Evolutionary conservation across 192 early-diverging fungal species (phyloP).

Genomic region (Chytriomyces hyalinus): DNA sequence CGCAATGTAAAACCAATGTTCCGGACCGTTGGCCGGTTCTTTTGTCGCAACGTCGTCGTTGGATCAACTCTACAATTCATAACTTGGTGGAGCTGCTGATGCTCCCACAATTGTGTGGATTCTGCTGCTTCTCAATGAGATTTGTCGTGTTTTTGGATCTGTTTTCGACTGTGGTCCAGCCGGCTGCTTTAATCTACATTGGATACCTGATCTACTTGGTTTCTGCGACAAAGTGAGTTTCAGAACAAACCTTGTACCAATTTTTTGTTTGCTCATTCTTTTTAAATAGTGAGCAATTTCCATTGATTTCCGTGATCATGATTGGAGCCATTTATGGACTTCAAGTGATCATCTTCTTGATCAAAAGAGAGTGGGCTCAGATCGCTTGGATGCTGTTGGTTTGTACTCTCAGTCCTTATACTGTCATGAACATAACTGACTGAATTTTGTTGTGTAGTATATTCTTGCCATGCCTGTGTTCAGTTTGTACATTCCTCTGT

Average conservation of each 20-base stretch:
- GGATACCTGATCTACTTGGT: slow-evolving; percentile 70
- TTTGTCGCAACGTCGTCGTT: slow-evolving; percentile 97
- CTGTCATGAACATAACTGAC: not conserved
- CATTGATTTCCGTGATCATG: slow-evolving; percentile 86
- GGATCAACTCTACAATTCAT: slow-evolving; percentile 99
- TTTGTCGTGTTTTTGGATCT: slow-evolving; percentile 97
- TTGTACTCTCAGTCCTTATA: slow-evolving; percentile 6
- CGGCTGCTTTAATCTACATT: slow-evolving; percentile 89
- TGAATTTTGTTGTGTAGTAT: slow-evolving; percentile 63
- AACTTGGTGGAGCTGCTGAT: slow-evolving; percentile 94
- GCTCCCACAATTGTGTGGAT: slow-evolving; percentile 95
- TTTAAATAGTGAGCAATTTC: slow-evolving; percentile 57
- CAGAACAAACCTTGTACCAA: not conserved
- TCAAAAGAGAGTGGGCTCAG: slow-evolving; percentile 79
- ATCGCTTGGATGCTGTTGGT: slow-evolving; percentile 95
- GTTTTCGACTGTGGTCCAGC: slow-evolving; percentile 90
- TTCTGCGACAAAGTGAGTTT: slow-evolving; percentile 31
- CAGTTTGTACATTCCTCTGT: slow-evolving; percentile 71
- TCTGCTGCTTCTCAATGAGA: slow-evolving; percentile 99
- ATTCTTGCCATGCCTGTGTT: slow-evolving; percentile 93
- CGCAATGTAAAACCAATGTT: slow-evolving; percentile 90
- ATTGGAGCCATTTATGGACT: slow-evolving; percentile 93
- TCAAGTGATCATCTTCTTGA: slow-evolving; percentile 91
- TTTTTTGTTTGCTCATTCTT: slow-evolving; percentile 1
- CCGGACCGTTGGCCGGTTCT: slow-evolving; percentile 93